Evolutionary conservation across 2,329 filamentous ascomycete genomes (phyloP).

Genomic region (Neocatenulostroma microsporum): DNA sequence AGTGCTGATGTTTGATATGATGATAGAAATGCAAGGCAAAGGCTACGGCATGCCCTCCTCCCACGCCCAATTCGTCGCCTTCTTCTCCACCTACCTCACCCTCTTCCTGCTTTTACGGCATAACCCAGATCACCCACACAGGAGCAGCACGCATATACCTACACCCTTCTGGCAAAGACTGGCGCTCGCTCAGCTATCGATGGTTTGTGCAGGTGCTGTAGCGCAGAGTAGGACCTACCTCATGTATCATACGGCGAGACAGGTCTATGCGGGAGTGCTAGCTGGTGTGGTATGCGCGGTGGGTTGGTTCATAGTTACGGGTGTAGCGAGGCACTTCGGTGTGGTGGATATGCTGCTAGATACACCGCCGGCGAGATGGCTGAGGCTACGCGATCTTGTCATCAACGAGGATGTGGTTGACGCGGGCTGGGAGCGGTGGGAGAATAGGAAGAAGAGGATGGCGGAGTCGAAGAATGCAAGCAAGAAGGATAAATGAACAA

Average conservation of each 20-base stretch:
- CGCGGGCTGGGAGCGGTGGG: conserved; percentile 91
- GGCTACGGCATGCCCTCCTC: conserved; percentile 97
- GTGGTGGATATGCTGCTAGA: conserved; percentile 67
- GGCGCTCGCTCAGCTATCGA: conserved; percentile 38
- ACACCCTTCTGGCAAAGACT: conserved; percentile 56
- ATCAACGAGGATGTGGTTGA: conserved; percentile 82
- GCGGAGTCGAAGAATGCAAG: not conserved
- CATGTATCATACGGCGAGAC: conserved; percentile 80
- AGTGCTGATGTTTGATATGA: too few species aligned
- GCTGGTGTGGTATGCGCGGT: conserved; percentile 66
- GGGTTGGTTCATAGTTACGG: conserved; percentile 70
- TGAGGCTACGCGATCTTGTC: conserved; percentile 75
- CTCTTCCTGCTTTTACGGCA: conserved; percentile 82
- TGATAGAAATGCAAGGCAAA: conserved; percentile 73
- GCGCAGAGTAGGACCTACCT: conserved; percentile 82
- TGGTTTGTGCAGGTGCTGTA: conserved; percentile 44
- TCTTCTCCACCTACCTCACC: conserved; percentile 76
- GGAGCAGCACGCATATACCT: conserved; percentile 44
- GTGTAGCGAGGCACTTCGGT: conserved; percentile 56
- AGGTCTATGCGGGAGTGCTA: conserved; percentile 71
- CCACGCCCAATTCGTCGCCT: conserved; percentile 89
- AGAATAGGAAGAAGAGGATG: conserved; percentile 42
- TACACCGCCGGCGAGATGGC: conserved; percentile 49
- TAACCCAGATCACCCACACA: conserved; percentile 42
- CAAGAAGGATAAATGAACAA: too few species aligned